Base-by-base conservation (phyloP, 352 stramenopile species). In the Globisporangium irregulare region DNA sequence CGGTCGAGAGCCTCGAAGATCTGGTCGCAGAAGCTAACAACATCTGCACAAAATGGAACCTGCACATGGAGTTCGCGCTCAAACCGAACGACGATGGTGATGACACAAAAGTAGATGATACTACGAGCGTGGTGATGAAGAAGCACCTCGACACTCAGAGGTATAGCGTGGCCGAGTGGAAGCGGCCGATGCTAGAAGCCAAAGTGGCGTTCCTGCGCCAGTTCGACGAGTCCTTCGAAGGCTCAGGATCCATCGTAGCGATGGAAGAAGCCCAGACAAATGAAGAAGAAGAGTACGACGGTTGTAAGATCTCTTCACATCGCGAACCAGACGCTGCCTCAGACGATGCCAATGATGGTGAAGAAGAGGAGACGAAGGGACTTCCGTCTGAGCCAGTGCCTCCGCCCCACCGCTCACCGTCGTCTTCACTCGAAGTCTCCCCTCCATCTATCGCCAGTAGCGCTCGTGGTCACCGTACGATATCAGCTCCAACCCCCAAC, bases 11-110 rank as follows among this genome's bases (percentile, higher is more conserved):
- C 0, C 50, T 79, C 2, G 63, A 58, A 0, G 66, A 67, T 8
- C 27, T 90, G 2, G 73, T 92, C 4, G 65, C 75, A 1, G 83
- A 90, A 72, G 85, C 85, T 0, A 93, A 92, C 48, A 62, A 64
- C 12, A 85, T 93, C 53, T 91, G 78, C 51, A 63, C 73, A 1
- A 79, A 85, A 41, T 89, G 74, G 79, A 59, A 80, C 3, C 62
- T 92, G 18, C 73, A 77, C 41, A 89, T 81, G 55, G 75, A 80
- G 25, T 86, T 88, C 58, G 54, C 71, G 1, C 58, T 81, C n/a
- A 71, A 66, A 46, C 56, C 9, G 8, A 8, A 43, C 2, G 51
- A 61, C 12, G 58, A 43, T 34, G 38, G 22, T 0, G 55, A 71
- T 60, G 38, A 0, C 1, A 51, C 43, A 25, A 57, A 8, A 53